phyloP scores from a whole-genome alignment of 2,329 filamentous ascomycete genomes.

The Madurella fahalii region DNA sequence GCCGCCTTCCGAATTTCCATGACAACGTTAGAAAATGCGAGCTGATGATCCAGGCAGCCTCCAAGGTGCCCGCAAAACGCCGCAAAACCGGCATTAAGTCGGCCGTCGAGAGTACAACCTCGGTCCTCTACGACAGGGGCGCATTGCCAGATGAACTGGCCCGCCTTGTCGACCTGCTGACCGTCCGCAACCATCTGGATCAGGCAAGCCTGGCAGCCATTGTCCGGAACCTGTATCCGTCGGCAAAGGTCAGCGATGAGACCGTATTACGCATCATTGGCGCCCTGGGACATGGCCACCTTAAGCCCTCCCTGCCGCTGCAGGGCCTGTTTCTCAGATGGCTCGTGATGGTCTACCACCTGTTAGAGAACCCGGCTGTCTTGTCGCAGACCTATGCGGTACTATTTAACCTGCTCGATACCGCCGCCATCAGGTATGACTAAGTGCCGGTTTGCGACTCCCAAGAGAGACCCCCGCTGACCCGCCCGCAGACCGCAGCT shows the following conservation, averaged over 20 bases:
- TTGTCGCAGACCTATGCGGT: conserved; percentile 69
- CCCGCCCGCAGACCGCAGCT: conserved; percentile 47
- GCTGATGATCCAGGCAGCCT: conserved; percentile 39
- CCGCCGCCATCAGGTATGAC: conserved; percentile 64
- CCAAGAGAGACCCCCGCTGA: neutral
- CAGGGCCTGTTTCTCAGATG: conserved; percentile 72
- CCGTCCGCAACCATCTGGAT: conserved; percentile 65
- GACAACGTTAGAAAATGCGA: conserved; percentile 9
- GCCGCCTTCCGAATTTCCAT: neutral
- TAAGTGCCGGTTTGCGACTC: neutral
- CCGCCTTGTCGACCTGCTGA: conserved; percentile 63
- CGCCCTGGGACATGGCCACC: conserved; percentile 70
- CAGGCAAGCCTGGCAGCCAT: conserved; percentile 68
- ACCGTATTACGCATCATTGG: conserved; percentile 64
- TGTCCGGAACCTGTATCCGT: conserved; percentile 72
- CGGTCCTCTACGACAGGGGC: conserved; percentile 63
- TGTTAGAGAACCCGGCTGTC: conserved; percentile 58
- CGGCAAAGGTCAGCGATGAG: conserved; percentile 56
- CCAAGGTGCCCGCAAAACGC: conserved; percentile 61
- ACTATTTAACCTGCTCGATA: conserved; percentile 78
- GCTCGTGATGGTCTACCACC: conserved; percentile 72
- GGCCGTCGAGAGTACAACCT: conserved; percentile 59
- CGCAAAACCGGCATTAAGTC: conserved; percentile 59
- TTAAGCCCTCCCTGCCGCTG: conserved; percentile 67
- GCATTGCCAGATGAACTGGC: conserved; percentile 57